Conservation (phyloP, 352 stramenopile species). For the Ophiocytium majus region DNA sequence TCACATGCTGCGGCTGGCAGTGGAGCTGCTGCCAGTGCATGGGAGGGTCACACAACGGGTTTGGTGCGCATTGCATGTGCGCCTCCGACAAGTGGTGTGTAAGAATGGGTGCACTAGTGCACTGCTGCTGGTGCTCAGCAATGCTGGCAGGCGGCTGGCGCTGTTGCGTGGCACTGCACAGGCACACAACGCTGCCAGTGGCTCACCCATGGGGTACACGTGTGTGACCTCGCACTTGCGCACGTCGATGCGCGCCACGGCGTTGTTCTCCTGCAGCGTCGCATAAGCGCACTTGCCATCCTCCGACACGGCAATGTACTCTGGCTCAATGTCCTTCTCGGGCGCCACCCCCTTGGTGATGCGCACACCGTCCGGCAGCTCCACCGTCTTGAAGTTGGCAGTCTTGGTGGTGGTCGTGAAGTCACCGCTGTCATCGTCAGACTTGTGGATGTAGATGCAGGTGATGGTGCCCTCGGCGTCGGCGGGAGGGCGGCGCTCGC, state of each 20-base stretch:
- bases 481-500: constrained; percentile 12
- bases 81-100: too few relatives aligned
- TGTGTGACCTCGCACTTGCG: constrained; percentile 18
- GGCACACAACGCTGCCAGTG: too few relatives aligned
- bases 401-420: background rate
- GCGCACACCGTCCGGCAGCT: background rate
- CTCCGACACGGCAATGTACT: constrained; percentile 41
- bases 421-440: background rate
- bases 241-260: constrained; percentile 40
- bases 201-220: constrained; percentile 32
- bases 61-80: too few relatives aligned
- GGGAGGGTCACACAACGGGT: too few relatives aligned
- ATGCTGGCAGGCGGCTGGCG: too few relatives aligned
- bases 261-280: constrained; percentile 49
- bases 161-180: too few relatives aligned
- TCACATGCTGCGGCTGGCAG: too few relatives aligned
- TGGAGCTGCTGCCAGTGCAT: too few relatives aligned
- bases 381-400: background rate
- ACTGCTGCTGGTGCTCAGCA: too few relatives aligned
- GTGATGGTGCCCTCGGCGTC: background rate
- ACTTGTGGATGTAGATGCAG: background rate
- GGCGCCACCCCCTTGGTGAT: background rate
- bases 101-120: too few relatives aligned
- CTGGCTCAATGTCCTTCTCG: constrained; percentile 46
- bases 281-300: constrained; percentile 37